phyloP scores from a whole-genome alignment of 2,329 filamentous ascomycete species.

The Amesomyces nigricolor region DNA sequence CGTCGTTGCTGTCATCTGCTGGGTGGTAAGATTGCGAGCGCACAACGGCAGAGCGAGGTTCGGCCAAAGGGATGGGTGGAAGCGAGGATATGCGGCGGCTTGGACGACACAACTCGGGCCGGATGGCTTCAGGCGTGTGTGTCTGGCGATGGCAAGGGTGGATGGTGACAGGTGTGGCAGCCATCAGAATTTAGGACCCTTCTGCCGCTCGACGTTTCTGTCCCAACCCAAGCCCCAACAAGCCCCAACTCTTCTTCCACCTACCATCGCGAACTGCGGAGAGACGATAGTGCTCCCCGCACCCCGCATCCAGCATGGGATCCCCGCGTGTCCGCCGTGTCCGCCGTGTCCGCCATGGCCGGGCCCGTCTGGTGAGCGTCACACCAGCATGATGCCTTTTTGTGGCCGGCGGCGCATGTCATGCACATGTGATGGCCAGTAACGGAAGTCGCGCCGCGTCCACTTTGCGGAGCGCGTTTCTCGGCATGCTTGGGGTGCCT shows the following conservation, averaged over 20 bases:
- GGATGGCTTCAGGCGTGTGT: no score
- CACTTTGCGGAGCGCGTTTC: slow-evolving; percentile 3
- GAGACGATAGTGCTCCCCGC: neutral
- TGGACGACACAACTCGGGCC: neutral
- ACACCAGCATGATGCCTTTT: neutral
- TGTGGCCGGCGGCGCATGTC: neutral
- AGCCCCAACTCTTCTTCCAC: neutral
- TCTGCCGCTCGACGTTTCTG: no score
- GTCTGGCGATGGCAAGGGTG: no score
- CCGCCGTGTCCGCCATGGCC: neutral
- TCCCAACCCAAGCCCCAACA: no score
- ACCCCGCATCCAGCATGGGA: slow-evolving; percentile 13
- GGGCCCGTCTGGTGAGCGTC: slow-evolving; percentile 2
- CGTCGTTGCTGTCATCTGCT: no score
- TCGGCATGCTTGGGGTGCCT: neutral
- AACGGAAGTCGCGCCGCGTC: slow-evolving; percentile 9
- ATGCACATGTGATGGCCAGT: slow-evolving; percentile 16
- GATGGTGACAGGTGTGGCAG: no score
- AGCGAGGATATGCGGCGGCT: neutral
- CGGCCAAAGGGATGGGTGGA: neutral
- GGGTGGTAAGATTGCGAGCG: no score
- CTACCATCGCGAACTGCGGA: neutral
- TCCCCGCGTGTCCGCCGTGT: slow-evolving; percentile 5
- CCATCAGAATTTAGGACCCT: no score
- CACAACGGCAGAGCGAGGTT: no score